Conservation (phyloP, 2,329 filamentous ascomycete species). For the Aspergillus sojae region DNA sequence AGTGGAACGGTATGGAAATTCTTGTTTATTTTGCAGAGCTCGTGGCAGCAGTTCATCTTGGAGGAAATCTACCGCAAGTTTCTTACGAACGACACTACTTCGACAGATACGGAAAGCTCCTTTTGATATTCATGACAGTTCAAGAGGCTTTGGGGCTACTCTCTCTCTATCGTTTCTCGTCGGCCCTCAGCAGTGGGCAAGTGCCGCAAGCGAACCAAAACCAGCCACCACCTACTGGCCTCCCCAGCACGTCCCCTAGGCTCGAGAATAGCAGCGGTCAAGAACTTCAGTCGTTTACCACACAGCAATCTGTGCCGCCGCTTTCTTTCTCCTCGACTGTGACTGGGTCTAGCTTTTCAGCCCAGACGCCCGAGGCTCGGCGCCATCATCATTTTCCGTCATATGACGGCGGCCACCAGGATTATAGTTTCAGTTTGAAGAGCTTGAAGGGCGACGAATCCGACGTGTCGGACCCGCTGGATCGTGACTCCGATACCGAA, state of each 20-base stretch:
- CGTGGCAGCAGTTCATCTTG: conserved; percentile 41
- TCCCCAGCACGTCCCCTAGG: conserved; percentile 9
- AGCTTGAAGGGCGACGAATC: conserved; percentile 35
- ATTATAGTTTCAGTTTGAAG: conserved; percentile 37
- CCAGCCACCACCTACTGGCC: conserved; percentile 3
- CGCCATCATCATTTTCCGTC: conserved; percentile 26
- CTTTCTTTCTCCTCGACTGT: conserved; percentile 36
- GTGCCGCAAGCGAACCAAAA: conserved; percentile 11
- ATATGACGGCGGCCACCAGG: conserved; percentile 22
- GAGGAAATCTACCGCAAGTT: conserved; percentile 35
- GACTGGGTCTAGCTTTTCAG: conserved; percentile 30
- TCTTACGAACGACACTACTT: conserved; percentile 37
- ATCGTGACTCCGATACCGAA: conserved; percentile 40
- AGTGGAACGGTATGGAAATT: conserved; percentile 45
- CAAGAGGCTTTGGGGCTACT: conserved; percentile 41
- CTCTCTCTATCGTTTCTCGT: conserved; percentile 24
- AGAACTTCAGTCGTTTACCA: conserved; percentile 24
- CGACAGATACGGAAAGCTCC: conserved; percentile 42
- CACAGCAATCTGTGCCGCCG: conserved; percentile 25
- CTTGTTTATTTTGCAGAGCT: conserved; percentile 42
- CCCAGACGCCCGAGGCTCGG: conserved; percentile 26
- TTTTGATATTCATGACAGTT: conserved; percentile 42
- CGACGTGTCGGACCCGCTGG: conserved; percentile 32
- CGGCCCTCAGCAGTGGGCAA: conserved; percentile 8
- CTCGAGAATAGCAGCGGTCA: conserved; percentile 17